Conservation (phyloP, 306 rosid genomes). For the Sechiopsis laciniata region DNA sequence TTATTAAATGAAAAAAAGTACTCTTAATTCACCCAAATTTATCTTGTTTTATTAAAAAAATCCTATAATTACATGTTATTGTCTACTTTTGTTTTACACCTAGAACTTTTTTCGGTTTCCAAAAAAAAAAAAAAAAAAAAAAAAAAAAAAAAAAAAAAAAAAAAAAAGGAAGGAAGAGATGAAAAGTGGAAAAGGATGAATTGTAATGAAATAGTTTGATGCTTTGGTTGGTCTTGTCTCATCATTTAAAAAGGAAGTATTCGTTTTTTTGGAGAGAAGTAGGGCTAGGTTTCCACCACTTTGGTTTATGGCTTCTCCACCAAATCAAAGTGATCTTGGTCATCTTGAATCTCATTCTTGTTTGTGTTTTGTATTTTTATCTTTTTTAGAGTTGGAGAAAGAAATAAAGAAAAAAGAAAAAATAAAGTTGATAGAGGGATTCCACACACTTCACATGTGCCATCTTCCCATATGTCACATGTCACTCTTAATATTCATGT, state of each 20-base stretch:
- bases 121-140: too few species aligned
- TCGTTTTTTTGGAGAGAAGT: not conserved
- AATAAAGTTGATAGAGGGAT: not conserved
- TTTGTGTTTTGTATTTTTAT: not conserved
- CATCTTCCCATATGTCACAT: not conserved
- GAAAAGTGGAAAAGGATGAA: not conserved
- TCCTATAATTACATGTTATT: too few species aligned
- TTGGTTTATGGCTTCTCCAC: slow-evolving; percentile 22
- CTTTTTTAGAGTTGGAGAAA: not conserved
- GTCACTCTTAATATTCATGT: not conserved
- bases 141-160: too few species aligned
- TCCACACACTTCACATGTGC: not conserved
- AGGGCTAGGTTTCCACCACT: slow-evolving; percentile 2
- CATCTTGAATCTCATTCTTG: slow-evolving; percentile 15
- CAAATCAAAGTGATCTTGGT: slow-evolving; percentile 14
- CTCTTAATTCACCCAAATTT: too few species aligned
- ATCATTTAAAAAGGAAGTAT: not conserved
- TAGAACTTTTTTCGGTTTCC: not conserved
- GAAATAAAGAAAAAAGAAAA: too few species aligned
- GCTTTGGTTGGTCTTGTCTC: not conserved
- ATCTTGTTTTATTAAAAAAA: too few species aligned
- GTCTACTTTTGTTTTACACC: too few species aligned
- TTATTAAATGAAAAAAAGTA: too few species aligned
- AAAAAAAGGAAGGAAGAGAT: too few species aligned
- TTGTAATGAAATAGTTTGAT: slow-evolving; percentile 12